Percentiles rank a stretch among this genome's conserved stretches.
Evolutionary conservation across 805 yeast species (phyloP).

Genomic region (Suhomyces emberorum): DNA sequence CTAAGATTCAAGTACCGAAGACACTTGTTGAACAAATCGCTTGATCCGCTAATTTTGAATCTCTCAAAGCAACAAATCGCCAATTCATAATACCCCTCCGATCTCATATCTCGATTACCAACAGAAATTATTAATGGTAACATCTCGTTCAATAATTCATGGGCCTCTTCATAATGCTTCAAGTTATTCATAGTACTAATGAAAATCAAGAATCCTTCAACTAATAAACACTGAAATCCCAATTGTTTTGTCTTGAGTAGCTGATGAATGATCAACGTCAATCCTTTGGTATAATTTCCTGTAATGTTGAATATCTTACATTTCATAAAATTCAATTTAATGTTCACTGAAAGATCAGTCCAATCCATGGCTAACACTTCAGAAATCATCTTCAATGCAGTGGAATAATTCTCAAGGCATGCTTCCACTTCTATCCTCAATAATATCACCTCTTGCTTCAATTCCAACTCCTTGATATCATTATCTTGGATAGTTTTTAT

Average conservation of each 20-base stretch:
- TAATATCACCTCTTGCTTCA: conserved; percentile 25
- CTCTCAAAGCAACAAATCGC: conserved; percentile 20
- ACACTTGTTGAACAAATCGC: conserved; percentile 24
- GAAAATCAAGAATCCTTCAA: conserved; percentile 47
- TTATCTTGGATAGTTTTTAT: conserved; percentile 29
- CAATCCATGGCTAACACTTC: conserved; percentile 6
- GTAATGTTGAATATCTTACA: conserved; percentile 41
- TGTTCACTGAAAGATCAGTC: conserved; percentile 41
- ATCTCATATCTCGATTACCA: conserved; percentile 35
- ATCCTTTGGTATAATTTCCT: conserved; percentile 46
- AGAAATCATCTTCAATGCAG: conserved; percentile 24
- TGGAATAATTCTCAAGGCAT: conserved; percentile 28
- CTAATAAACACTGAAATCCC: conserved; percentile 43
- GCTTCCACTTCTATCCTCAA: conserved; percentile 29
- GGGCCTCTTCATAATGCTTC: conserved; percentile 43
- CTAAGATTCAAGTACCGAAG: conserved; percentile 40
- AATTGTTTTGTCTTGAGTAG: conserved; percentile 45
- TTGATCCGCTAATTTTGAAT: conserved; percentile 5
- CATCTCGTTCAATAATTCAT: conserved; percentile 33
- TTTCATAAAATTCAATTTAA: conserved; percentile 47
- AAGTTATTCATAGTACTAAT: conserved; percentile 42
- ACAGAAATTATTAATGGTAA: conserved; percentile 44
- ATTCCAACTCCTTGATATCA: conserved; percentile 28
- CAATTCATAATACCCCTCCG: conserved; percentile 32
- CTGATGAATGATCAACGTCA: conserved; percentile 49